Evolutionary conservation across 1,284 basidiomycete genomes (phyloP).

Genomic region (Kalmanozyma brasiliensis): DNA sequence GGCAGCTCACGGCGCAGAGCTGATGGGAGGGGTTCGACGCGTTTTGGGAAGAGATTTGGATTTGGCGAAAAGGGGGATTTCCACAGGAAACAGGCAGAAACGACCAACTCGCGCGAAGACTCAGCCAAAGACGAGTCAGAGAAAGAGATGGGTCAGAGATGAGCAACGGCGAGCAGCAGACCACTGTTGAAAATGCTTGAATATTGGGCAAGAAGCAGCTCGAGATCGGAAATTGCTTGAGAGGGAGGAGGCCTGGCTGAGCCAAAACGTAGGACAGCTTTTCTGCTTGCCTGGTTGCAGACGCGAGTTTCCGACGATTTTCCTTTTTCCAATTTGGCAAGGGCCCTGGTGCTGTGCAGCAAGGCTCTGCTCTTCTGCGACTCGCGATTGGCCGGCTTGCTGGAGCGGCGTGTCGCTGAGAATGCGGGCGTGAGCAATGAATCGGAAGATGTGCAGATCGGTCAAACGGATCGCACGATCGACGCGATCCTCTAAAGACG

Average conservation of each 20-base stretch:
- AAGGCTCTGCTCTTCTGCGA: no score
- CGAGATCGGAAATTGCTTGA: constrained; percentile 26
- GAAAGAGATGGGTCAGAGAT: not conserved
- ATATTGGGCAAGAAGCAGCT: constrained; percentile 6
- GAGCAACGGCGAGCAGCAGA: constrained; percentile 1
- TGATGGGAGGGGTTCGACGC: constrained; percentile 42
- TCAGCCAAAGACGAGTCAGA: constrained; percentile 7
- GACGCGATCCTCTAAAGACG: no score
- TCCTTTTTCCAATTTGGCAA: not conserved
- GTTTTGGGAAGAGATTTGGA: constrained; percentile 50
- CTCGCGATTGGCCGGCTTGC: no score
- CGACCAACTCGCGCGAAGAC: constrained; percentile 7
- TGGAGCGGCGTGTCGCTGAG: constrained; percentile 9
- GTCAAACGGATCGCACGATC: no score
- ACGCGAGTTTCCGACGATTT: constrained; percentile 1
- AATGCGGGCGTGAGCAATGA: no score
- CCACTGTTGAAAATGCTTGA: not conserved
- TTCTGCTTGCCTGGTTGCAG: no score
- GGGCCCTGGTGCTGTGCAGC: no score
- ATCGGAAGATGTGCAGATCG: no score
- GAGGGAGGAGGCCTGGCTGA: not conserved
- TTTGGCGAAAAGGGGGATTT: constrained; percentile 23
- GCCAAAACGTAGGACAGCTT: no score
- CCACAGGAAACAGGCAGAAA: constrained; percentile 8
- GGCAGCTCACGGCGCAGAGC: constrained; percentile 17